Conservation (phyloP, 2,329 filamentous ascomycete species). For the Scedosporium minutisporum region DNA sequence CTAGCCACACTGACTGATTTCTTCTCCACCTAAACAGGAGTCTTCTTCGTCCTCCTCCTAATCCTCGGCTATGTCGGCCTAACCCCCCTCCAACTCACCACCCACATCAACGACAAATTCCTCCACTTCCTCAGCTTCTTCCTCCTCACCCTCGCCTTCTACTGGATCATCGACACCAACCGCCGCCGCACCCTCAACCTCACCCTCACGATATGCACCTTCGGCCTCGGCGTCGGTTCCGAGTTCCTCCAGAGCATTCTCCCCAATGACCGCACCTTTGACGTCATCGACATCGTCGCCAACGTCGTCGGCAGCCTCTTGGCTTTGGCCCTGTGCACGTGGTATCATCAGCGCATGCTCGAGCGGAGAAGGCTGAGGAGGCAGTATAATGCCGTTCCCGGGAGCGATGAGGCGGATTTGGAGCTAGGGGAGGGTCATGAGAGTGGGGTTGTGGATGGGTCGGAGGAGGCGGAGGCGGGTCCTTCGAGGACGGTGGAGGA, state of each 20-base stretch:
- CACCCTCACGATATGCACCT: constrained; percentile 71
- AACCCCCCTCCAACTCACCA: constrained; percentile 46
- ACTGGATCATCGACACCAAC: constrained; percentile 92
- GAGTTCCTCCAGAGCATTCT: constrained; percentile 69
- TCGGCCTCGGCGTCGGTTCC: constrained; percentile 59
- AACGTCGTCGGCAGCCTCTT: constrained; percentile 72
- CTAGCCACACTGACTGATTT: not conserved
- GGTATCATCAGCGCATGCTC: constrained; percentile 94
- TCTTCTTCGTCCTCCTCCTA: constrained; percentile 61
- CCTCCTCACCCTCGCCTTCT: constrained; percentile 76
- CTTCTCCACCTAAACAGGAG: constrained; percentile 36
- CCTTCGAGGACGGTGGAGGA: constrained; percentile 50
- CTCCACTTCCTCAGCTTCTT: constrained; percentile 87
- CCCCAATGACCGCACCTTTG: constrained; percentile 61
- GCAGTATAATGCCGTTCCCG: constrained; percentile 61
- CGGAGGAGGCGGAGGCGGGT: constrained; percentile 16
- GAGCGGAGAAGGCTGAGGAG: constrained; percentile 71
- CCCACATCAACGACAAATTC: constrained; percentile 74
- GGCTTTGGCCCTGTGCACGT: constrained; percentile 66
- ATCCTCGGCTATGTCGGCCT: constrained; percentile 73
- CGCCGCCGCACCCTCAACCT: constrained; percentile 77
- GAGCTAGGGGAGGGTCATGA: constrained; percentile 70
- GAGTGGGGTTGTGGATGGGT: constrained; percentile 44
- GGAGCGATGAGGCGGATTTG: constrained; percentile 53
- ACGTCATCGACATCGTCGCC: constrained; percentile 77